Base-by-base conservation (phyloP, 768 basidiomycete genomes). In the Terana coerulea region DNA sequence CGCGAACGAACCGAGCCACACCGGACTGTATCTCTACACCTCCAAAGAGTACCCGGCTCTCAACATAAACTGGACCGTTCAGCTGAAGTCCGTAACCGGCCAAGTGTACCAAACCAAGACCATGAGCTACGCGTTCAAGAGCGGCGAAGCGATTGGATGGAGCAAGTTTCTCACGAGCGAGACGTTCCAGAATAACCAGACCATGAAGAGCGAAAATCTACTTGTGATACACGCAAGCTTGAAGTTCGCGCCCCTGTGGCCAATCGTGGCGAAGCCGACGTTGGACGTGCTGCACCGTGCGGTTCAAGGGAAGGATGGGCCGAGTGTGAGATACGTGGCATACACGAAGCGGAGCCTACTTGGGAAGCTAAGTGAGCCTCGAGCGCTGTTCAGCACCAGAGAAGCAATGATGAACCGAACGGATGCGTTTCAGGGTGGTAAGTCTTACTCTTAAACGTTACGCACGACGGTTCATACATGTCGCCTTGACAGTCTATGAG, bases 261-360 rank as follows among this genome's bases (percentile, higher is more conserved):
- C 45, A 12, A 53, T 47, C 17, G 39, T 39, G 25, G 29, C 49
- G 35, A 48, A n/a, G 12, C 47, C 54, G 17, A 55, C 50, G 3
- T 46, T 55, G 14, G 42, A 51, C 37, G 44, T 52, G 19, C 17
- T 55, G 17, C 54, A 55, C 36, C 44, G 46, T 11, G 45, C 44
- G 5, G n/a, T 55, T 17, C 30, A 28, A 9, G 54, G 49, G 12
- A 17, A 25, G 39, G 34, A 15, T 9, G 22, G 39, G 22, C 25
- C 43, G 1, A 29, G 47, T 14, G 41, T 46, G 14, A 43, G 50
- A 11, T 55, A 46, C 33, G 42, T 55, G 2, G 54, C 37, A 12
- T 55, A 51, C 40, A 19, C 33, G 29, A 51, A 35, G 17, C 49
- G 54, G 11, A 43, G 34, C 25, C 36, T 37, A 14, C 25, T 24